Evolutionary conservation across 169 alveolate species (phyloP), one percentile per base, ranked within the genome.

Genomic region (Cryptosporidium ubiquitum): DNA sequence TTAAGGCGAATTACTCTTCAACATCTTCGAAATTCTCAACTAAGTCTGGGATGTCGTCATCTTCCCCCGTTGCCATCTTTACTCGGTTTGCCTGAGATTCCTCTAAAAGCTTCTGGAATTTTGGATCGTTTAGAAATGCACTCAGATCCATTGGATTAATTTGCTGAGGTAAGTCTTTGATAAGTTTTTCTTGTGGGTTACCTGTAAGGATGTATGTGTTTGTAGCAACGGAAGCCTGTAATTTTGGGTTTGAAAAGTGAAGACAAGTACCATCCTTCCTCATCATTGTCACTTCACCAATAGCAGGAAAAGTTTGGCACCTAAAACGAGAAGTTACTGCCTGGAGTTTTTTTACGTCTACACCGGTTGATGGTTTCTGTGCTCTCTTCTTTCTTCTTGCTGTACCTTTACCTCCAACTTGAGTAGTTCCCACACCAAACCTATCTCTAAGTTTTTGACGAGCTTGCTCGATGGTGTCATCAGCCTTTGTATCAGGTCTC

Each of bases 321-420:
- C 99, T 98, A 74, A 96, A 94, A 66, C 97, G 95, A 91, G 97
- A 95, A 64, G 97, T 92, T 51, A 96, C 96, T 26, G 95, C 84
- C 93, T 95, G 98, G 31, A 97, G 94, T 84, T 96, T 96, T 94
- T 96, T 96, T 91, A 96, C 99, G 85, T 98, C 99, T 29, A 58
- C 68, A 16, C 96, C 96, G 33, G 91, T 95, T 52, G 91, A 85
- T 18, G 95, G 92, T 92, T 96, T 95, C 91, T 94, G 96, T 37
- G 94, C 97, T 70, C 93, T 95, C 94, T 96, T 96, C 95, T 96
- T 97, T 91, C 99, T 95, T 84, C 99, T 94, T 42, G 96, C 98
- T 49, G 98, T 95, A 12, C 99, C 99, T 85, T 97, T 97, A 47
- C 99, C 99, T 12, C 99, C 99, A 29, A 96, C 96, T 85, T 97